Percentiles rank a stretch among this genome's conserved stretches.
Evolutionary conservation across 257 asterid species (phyloP).

Genomic region (Lycium ferocissimum): DNA sequence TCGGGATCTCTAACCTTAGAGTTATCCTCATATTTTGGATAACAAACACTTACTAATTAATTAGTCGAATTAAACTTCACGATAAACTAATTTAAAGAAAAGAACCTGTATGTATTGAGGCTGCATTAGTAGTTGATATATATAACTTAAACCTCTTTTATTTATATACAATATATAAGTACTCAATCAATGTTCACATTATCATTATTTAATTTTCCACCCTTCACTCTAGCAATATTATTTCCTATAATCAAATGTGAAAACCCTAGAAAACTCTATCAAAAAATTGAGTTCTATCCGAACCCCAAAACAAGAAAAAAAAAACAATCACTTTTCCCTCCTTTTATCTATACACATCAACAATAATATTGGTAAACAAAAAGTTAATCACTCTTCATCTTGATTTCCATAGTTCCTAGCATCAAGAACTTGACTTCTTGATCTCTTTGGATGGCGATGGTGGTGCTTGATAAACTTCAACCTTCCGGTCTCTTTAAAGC

Average conservation of each 20-base stretch:
- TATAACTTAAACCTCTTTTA: background rate
- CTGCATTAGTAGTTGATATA: background rate
- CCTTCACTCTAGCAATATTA: conserved; percentile 18
- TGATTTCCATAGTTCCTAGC: conserved; percentile 47
- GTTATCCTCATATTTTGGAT: too few species aligned
- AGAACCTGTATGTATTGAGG: background rate
- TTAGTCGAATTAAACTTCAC: too few species aligned
- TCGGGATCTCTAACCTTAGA: too few species aligned
- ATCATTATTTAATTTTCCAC: background rate
- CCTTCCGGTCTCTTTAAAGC: conserved; percentile 73
- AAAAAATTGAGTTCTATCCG: too few species aligned
- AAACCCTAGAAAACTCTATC: background rate
- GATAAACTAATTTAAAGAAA: background rate
- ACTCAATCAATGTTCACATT: conserved; percentile 16
- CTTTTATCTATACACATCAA: conserved; percentile 13
- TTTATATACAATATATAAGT: conserved; percentile 16
- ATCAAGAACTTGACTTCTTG: conserved; percentile 45
- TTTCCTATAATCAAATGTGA: background rate
- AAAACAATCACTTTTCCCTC: conserved; percentile 27
- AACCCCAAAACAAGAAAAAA: background rate
- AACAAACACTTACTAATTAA: too few species aligned
- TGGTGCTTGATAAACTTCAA: conserved; percentile 55
- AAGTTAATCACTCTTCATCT: conserved; percentile 46
- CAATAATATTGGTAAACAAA: conserved; percentile 31
- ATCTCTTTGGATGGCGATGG: conserved; percentile 50